Base-by-base conservation (phyloP, 1,284 basidiomycete species). In the Leccinum solheimii region DNA sequence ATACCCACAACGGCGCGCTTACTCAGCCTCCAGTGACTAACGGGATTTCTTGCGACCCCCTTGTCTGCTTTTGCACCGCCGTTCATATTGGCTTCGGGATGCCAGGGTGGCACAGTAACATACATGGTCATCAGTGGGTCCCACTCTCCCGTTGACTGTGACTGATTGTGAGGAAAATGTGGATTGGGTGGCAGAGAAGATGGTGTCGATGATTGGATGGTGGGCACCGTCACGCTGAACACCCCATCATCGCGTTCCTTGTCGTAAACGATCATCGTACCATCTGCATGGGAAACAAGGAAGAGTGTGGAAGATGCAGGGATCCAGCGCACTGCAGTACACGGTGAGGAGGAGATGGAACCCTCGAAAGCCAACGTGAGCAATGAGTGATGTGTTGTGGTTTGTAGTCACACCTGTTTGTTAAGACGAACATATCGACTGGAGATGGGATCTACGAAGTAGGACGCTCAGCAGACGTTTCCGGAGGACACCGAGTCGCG, bases 231-330 rank as follows among this genome's bases (percentile, higher is more conserved):
- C 0, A 86, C 83, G 2, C 79, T 82, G 68, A 94, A 92, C 4
- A 79, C 69, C 3, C 91, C 91, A 68, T 97, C 95, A 61, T 96
- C 94, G 34, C 92, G 87, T 67, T 95, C 92, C 68, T 90, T 91
- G 73, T 96, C 94, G 70, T 94, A 96, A 23, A 95, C 83, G 40
- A 95, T 83, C 62, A 97, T 87, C 7, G 91, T 89, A 2, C 95
- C 95, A 69, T 98, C 94, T 14, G 88, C 90, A 72, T 97, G 94
- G 3, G 93, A 90, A n/a, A 90, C 94, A 48, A 97, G 83, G 73
- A 98, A 96, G 23, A 96, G 83, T 58, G 90, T 90, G 0, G 88
- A 81, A 0, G 92, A 93, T 5, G 86, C 84, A 2, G 95, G 95
- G 8, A 97, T 91, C 91, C 96, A 98, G 66, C 89, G 86, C 48